Conservation (phyloP, 2,329 filamentous ascomycete species). For the Trematosphaeria pertusa region DNA sequence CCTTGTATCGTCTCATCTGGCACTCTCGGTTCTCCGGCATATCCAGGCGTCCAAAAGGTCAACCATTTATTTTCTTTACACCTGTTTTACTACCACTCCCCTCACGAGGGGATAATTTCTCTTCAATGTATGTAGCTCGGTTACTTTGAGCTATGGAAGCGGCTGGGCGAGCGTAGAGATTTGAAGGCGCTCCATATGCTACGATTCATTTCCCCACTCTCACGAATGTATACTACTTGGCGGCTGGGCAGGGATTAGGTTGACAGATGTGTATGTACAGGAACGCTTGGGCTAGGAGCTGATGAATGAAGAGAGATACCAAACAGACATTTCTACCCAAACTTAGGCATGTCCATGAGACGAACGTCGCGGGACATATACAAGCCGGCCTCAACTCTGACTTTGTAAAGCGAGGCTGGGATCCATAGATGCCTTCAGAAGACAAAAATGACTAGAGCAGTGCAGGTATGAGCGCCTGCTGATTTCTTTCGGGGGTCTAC, state of each 20-base stretch:
- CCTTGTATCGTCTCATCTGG: constrained; percentile 20
- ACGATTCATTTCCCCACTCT: constrained; percentile 28
- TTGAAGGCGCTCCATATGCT: constrained; percentile 2
- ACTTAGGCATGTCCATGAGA: no score
- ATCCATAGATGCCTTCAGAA: no score
- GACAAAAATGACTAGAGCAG: no score
- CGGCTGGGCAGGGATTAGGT: not conserved
- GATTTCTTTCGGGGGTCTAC: no score
- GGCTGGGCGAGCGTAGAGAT: not conserved
- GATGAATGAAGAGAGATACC: constrained; percentile 6
- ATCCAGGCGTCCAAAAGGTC: constrained; percentile 42
- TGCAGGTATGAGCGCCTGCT: no score
- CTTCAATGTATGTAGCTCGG: constrained; percentile 12
- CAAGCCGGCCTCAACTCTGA: no score
- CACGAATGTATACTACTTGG: constrained; percentile 24
- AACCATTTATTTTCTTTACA: constrained; percentile 7
- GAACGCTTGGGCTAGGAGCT: not conserved
- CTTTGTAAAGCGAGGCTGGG: no score
- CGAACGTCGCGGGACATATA: no score
- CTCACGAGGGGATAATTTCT: constrained; percentile 12
- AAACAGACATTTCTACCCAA: no score
- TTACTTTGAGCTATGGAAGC: constrained; percentile 1
- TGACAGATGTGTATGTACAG: not conserved
- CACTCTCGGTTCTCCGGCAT: constrained; percentile 29
- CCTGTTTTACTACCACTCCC: constrained; percentile 20